phyloP scores from a whole-genome alignment of 179 eudicot species.

The Spergularia azorica region DNA sequence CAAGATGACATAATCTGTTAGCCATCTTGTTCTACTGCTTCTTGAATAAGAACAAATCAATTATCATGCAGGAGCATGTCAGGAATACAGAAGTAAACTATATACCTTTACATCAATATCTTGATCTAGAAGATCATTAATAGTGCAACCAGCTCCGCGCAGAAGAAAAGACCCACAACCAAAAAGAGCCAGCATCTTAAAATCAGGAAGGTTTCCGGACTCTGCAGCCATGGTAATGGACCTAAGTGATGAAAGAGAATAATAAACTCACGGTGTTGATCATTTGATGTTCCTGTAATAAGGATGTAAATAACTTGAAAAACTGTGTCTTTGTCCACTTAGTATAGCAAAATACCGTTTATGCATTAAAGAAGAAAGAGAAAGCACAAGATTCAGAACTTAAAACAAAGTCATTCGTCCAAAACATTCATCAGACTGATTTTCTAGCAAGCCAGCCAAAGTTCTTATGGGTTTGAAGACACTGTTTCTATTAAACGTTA shows the following conservation, averaged over 20 bases:
- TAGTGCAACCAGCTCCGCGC: slow-evolving; percentile 95
- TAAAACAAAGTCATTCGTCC: not conserved
- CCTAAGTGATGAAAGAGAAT: slow-evolving; percentile 42
- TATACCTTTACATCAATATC: slow-evolving; percentile 86
- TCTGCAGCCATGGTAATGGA: slow-evolving; percentile 86
- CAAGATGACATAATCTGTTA: not conserved
- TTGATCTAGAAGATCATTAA: slow-evolving; percentile 84
- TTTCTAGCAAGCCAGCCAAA: not conserved
- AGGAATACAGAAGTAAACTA: not conserved
- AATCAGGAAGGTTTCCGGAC: slow-evolving; percentile 72
- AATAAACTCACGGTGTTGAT: slow-evolving; percentile 2
- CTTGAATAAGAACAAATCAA: not conserved
- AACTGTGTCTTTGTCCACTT: not conserved
- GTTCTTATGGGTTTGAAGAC: not conserved
- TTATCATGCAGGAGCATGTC: not conserved
- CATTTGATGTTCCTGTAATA: not conserved
- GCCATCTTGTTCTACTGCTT: not conserved
- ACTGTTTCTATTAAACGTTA: no score
- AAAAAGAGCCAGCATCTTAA: slow-evolving; percentile 70
- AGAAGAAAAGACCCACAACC: slow-evolving; percentile 82
- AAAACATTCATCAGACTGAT: not conserved
- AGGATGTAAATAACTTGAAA: not conserved
- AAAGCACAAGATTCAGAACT: not conserved
- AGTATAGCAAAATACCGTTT: not conserved
- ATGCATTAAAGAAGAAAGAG: not conserved